Base-by-base conservation (phyloP, 83 land plant genomes). In the Picea abies region DNA sequence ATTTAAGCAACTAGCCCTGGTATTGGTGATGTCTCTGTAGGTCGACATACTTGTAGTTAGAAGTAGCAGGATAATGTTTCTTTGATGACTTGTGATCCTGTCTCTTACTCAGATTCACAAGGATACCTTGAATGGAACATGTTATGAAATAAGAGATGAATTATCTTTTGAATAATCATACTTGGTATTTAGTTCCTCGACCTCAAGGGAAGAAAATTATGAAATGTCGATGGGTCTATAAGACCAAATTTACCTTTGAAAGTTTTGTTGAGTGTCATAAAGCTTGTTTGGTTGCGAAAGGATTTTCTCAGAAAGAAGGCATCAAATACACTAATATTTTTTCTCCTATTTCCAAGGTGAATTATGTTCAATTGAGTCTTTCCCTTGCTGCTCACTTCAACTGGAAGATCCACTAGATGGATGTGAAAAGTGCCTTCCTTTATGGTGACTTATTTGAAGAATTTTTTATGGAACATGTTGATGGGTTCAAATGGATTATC, bases 161-260 rank as follows among this genome's bases (percentile, higher is more conserved):
- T 67, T 26, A 17, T 5, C 14, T 29, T 4, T 25, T 67, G 35
- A 12, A 67, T 14, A 12, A 67, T 3, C 2, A 67, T 25, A 67
- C 37, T 67, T 67, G 37, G n/a, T n/a, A n/a, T n/a, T n/a, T n/a
- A n/a, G n/a, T n/a, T n/a, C n/a, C n/a, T n/a, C n/a, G n/a, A n/a
- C 35, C 63, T 52, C 14, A n/a, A 47, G 65, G 19, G 17, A 79
- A 49, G 65, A 79, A 60, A 0, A 52, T 26, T 11, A 25, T 80
- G 2, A 72, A 61, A 5, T 79, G 67, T 1, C 5, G 16, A 32
- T 70, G 81, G 81, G 29, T 84, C 19, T 83, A 77, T 39, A 83
- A 77, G 56, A 78, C 16, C 9, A 83, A 83, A 11, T 65, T 64
- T 20, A 47, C 25, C 5, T 20, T 5, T 5, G 44, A 78, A 47